Evolutionary conservation across 192 early-diverging fungal genomes (phyloP), one percentile per base, ranked within the genome.

Genomic region (Umbelopsis sp.): DNA sequence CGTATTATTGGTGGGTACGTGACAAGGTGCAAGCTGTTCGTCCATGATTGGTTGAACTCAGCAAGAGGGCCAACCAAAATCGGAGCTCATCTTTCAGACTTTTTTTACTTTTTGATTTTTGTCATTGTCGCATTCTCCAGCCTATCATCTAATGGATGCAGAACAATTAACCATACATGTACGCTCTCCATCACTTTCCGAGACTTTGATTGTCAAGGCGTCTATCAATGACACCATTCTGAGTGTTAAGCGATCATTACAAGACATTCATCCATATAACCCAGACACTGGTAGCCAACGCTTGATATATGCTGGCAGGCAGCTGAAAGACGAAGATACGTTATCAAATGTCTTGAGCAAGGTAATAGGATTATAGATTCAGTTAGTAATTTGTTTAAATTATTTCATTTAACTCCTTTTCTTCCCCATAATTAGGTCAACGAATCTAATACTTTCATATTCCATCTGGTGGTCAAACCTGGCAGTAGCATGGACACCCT

Each of bases 391-490:
- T 6, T 3, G 38, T 41, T 11, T 41, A 4, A 3, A 41, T 4
- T 26, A 38, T 24, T 65, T 17, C 25, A n/a, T 65, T 29, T 41
- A 38, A 9, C 20, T 41, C 21, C 31, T 25, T 21, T 65, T 41
- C 25, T 1, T 20, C 25, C 25, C 21, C 36, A 25, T 9, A 38
- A 36, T 17, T 66, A 77, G 70, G 49, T 52, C 7, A 45, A 80
- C 25, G 56, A 62, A 21, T 36, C 67, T 24, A 53, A 32, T 2
- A 47, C 45, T 24, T 71, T 70, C n/a, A 80, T 68, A 24, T 80
- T 80, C 22, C 78, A 80, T 66, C 71, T 80, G 11, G 78, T 80
- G 6, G 78, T 80, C n/a, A 80, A 80, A 59, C 71, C 78, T 54
- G 56, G 56, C 4, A n/a, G n/a, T n/a, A 31, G 56, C 20, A 20